Base-by-base conservation (phyloP, 208 protist species). In the Acanthamoeba sp. region DNA sequence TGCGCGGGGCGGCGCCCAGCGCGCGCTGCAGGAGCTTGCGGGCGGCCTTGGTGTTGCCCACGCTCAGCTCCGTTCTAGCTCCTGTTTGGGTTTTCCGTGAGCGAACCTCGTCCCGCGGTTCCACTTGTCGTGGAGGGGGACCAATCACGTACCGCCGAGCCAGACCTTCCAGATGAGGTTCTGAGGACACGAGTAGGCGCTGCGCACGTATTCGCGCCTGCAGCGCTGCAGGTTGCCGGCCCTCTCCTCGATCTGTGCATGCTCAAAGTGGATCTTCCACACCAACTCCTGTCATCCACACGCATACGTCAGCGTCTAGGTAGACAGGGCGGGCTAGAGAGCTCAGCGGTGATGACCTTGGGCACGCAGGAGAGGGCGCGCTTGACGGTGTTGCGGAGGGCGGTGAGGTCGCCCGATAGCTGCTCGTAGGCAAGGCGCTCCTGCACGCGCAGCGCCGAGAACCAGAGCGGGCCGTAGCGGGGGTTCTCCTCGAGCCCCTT, bases 191-290 rank as follows among this genome's bases (percentile, higher is more conserved):
- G 80, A n/a, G 32, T 95, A 73, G 1, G 96, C 96, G 59, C 95
- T 93, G 18, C 94, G 91, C 10, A 95, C 95, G 88, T 97, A 98
- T 20, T 94, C 94, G 36, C 71, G 91, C 36, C 97, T n/a, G 32
- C 94, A 29, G 10, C 85, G 36, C 4, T 94, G 55, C 1, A 98
- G 78, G 85, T 98, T 87, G 34, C 78, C 94, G 5, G 96, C 94
- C 22, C 97, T 78, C 78, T 98, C 97, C 78, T 98, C 97, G 22
- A 97, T 80, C 91, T 98, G 97, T 5, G 97, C 98, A 1, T 55
- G 57, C 94, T 98, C 98, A 76, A 98, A 98, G 89, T 97, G 96
- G n/a, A 98, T 95, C 96, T 98, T 98, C 98, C 98, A 98, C 24
- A 97, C 96, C 0, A 98, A 92, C 62, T 98, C 98, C 84, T 55